Base-by-base conservation (phyloP, 169 alveolate species). In the Theileria equi region DNA sequence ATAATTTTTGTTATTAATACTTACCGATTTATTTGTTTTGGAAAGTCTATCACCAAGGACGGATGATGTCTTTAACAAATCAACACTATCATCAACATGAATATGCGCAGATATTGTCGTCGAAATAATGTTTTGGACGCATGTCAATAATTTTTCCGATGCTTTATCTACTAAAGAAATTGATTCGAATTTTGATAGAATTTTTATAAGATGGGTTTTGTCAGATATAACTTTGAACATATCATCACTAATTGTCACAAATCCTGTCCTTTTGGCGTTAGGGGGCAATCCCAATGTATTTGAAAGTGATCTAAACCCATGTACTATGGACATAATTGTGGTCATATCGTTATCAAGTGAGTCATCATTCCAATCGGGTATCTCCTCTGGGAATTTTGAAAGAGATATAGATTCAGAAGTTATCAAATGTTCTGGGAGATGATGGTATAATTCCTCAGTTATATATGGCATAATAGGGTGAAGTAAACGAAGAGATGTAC, bases 401-500 rank as follows among this genome's bases (percentile, higher is more conserved):
- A 76, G 47, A 47, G 80, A 53, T 29, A 79, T 85, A 40, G 92
- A 86, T 25, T 57, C 84, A 52, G 52, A 57, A 29, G 71, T 57
- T 36, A 79, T 50, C 13, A 59, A 45, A 21, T 69, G 63, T 21
- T 65, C 88, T 11, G 98, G 96, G 25, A 96, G 80, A 67, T 95
- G 92, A 53, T 95, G 97, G 79, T 91, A 97, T 49, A 96, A 91
- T 70, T 96, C 98, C 90, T 97, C 99, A 1, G 99, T 94, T 52
- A 97, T 83, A 79, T 91, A 97, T 17, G 99, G 99, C 90, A 96
- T 90, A 76, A 96, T 89, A 19, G 99, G 99, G 80, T 97, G 99
- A 16, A 97, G 80, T 38, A 97, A 91, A 53, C 94, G 85, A 81
- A 90, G 80, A 25, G 91, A 92, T 48, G 72, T 52, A 60, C 93